phyloP scores from a whole-genome alignment of 2,329 filamentous ascomycete species.

The Fusarium sp. region DNA sequence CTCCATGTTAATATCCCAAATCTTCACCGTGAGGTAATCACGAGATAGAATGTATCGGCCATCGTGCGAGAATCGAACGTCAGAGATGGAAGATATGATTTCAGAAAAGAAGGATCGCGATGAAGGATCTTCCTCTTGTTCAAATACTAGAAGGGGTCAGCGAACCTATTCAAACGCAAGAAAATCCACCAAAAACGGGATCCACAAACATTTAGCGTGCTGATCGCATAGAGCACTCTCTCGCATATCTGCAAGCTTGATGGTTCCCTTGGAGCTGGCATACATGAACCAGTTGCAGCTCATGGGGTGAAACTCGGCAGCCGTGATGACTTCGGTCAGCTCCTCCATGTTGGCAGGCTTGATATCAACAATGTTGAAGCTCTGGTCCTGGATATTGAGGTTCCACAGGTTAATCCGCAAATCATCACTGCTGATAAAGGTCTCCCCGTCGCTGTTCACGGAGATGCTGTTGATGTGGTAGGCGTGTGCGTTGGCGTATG shows the following conservation, averaged over 20 bases:
- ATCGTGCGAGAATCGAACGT: constrained; percentile 96
- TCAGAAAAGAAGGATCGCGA: constrained; percentile 99
- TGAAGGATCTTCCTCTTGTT: constrained; percentile 97
- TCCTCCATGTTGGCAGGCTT: constrained; percentile 99
- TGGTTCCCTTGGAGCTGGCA: constrained; percentile 97
- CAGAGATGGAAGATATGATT: constrained; percentile 99
- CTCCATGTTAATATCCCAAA: constrained; percentile 99
- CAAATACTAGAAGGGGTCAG: constrained; percentile 75
- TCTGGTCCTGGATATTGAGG: constrained; percentile 98
- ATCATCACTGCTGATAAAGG: constrained; percentile 98
- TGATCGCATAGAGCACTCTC: constrained; percentile 96
- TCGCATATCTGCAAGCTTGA: constrained; percentile 98
- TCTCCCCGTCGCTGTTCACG: constrained; percentile 99
- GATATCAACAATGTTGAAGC: constrained; percentile 99
- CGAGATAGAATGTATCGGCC: constrained; percentile 96
- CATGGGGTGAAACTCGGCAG: constrained; percentile 94
- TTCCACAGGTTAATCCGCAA: constrained; percentile 99
- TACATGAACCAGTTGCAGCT: constrained; percentile 99
- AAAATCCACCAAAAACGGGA: background rate
- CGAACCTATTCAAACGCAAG: background rate
- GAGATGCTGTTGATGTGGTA: constrained; percentile 99
- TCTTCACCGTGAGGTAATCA: constrained; percentile 98
- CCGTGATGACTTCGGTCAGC: constrained; percentile 97
- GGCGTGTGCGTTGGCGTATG: constrained; percentile 97
- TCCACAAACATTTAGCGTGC: constrained; percentile 82